These are phyloP conservation scores for Citrullus colocynthis DNA, from an alignment of 306 rosid genomes.

Conservation along the genomic window DNA sequence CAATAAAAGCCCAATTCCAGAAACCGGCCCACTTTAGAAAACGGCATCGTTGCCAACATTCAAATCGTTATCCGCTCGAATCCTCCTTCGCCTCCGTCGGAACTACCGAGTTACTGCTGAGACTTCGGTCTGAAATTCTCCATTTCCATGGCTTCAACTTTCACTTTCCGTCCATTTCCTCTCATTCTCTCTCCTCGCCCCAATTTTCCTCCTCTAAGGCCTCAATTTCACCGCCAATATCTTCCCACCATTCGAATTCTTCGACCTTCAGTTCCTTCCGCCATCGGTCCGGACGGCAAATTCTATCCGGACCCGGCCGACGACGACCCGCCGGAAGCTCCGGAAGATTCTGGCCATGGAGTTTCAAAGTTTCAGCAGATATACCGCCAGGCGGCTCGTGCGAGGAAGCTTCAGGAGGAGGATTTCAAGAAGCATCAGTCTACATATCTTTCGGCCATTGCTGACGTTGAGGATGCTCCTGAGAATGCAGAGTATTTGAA, in stretches of 20 bases:
- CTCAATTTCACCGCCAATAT: conserved; percentile 14
- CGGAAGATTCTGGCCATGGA: conserved; percentile 66
- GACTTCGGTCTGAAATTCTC: not conserved
- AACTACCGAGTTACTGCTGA: not conserved
- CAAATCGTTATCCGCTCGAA: conserved; percentile 8
- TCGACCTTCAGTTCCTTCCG: conserved; percentile 25
- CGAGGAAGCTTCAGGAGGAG: conserved; percentile 50
- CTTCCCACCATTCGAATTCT: conserved; percentile 12
- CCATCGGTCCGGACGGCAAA: conserved; percentile 52
- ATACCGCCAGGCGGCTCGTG: conserved; percentile 61
- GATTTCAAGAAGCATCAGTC: conserved; percentile 64
- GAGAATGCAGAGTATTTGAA: conserved; percentile 17
- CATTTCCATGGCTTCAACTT: conserved; percentile 48
- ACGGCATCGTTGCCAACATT: not conserved
- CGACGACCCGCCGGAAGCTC: conserved; percentile 77
- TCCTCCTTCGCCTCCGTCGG: not conserved
- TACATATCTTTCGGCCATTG: conserved; percentile 75
- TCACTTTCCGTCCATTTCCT: conserved; percentile 38
- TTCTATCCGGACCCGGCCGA: conserved; percentile 71
- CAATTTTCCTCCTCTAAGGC: conserved; percentile 14
- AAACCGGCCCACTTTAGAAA: not conserved
- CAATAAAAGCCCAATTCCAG: not conserved
- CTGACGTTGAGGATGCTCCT: conserved; percentile 62
- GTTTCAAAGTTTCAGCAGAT: conserved; percentile 69
- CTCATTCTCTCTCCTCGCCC: conserved; percentile 23